Evolutionary conservation across 1,284 basidiomycete genomes (phyloP).

Genomic region (Puccinia brachypodii): DNA sequence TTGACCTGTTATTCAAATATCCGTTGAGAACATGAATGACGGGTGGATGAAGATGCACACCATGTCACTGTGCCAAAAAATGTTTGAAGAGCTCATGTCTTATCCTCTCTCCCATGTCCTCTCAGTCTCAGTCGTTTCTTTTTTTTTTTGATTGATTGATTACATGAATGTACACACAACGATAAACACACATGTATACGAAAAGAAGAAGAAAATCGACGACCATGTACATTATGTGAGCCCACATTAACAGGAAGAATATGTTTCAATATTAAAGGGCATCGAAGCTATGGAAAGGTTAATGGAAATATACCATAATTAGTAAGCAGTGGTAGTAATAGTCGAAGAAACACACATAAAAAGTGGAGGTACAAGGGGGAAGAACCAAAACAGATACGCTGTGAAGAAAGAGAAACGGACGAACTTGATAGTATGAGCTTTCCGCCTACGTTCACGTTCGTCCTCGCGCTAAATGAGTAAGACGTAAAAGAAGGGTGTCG

Average conservation of each 20-base stretch:
- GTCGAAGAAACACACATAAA: not conserved
- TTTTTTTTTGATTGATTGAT: no score
- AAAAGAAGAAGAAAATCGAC: not conserved
- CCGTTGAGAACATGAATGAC: no score
- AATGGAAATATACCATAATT: not conserved
- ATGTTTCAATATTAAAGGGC: not conserved
- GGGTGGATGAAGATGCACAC: no score
- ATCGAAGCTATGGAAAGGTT: not conserved
- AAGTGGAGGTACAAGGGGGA: not conserved
- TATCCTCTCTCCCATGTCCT: no score
- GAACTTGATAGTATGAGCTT: slow-evolving; percentile 48
- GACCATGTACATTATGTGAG: no score
- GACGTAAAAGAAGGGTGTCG: not conserved
- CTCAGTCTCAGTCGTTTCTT: no score
- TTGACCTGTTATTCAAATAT: no score
- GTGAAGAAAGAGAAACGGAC: not conserved
- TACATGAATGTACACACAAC: not conserved
- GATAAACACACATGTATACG: not conserved
- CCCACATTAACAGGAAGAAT: no score
- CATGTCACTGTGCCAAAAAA: no score
- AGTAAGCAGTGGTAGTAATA: not conserved
- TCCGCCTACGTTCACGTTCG: slow-evolving; percentile 38
- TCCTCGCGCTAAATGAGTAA: slow-evolving; percentile 39
- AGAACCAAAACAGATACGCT: not conserved
- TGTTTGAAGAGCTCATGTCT: no score